Conservation (phyloP, 2,329 filamentous ascomycete species). For the Fusarium continuum region DNA sequence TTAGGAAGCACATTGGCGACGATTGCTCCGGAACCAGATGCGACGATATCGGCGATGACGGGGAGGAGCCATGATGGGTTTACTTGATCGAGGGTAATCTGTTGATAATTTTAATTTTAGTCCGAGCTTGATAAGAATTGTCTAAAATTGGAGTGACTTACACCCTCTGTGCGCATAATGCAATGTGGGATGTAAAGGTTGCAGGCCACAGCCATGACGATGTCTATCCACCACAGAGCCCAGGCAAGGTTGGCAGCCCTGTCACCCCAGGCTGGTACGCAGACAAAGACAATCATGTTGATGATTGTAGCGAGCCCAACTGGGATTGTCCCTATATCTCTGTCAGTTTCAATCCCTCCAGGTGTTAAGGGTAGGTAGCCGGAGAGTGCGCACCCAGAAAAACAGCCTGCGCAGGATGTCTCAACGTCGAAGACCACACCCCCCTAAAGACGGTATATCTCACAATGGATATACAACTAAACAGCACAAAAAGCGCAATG, state of each 20-base stretch:
- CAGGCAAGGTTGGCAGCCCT: conserved; percentile 61
- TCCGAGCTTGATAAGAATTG: conserved; percentile 52
- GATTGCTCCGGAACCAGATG: conserved; percentile 65
- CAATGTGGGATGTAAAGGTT: conserved; percentile 62
- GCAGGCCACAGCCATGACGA: conserved; percentile 54
- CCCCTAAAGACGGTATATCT: conserved; percentile 69
- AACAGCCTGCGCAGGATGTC: conserved; percentile 66
- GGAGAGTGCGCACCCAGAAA: conserved; percentile 15
- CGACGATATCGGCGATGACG: conserved; percentile 69
- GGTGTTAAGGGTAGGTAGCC: too few species aligned
- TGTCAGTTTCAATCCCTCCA: conserved; percentile 46
- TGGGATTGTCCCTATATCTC: conserved; percentile 63
- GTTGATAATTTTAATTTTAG: neutral
- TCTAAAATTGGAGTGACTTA: conserved; percentile 46
- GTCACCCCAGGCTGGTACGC: conserved; percentile 64
- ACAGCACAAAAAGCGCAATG: conserved; percentile 60
- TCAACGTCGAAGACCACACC: conserved; percentile 69
- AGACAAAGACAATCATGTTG: conserved; percentile 67
- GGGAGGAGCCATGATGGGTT: conserved; percentile 70
- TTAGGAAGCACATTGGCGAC: conserved; percentile 65
- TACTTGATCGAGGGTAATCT: conserved; percentile 51
- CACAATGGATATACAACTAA: conserved; percentile 59
- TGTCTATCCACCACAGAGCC: conserved; percentile 64
- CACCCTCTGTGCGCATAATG: conserved; percentile 46
- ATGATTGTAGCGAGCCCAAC: conserved; percentile 72